Evolutionary conservation across 139 green algal species (phyloP), one percentile per base, ranked within the genome.

Genomic region (Chlorella sp.): DNA sequence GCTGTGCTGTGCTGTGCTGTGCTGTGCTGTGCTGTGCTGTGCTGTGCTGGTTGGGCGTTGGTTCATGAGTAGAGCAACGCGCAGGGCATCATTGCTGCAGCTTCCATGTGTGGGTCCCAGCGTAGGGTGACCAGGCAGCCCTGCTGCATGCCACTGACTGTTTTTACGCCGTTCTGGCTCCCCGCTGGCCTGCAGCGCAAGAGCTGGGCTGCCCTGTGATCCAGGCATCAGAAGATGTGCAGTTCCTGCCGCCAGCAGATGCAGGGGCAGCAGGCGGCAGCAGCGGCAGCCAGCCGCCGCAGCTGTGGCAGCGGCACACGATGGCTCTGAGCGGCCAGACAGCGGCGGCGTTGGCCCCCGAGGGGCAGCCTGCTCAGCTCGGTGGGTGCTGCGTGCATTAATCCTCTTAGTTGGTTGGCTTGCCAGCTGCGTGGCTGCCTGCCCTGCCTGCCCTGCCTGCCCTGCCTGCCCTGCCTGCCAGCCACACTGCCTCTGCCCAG

Each of bases 121-220:
- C 48, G 9, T 57, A 57, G 48, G 48, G 48, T 57, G 48, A 2
- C 32, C 36, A n/a, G 76, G 37, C 5, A 36, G 1, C 4, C 24
- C 3, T 9, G 78, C 78, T 2, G 15, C n/a, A 53, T 12, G 34
- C 15, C 12, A n/a, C 12, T 22, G 0, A 1, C 1, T 61, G 36
- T 18, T 34, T 83, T 61, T 3, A 26, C 0, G 12, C 48, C 64
- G 0, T 57, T 60, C 36, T 57, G 9, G 16, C 80, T 71, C 30
- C 39, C 32, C 73, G 28, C 12, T 80, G 73, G 16, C 34, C 12
- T 61, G 82, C 82, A 86, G 88, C 88, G 7, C 11, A 39, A 42
- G 48, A 64, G 57, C 69, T 89, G 57, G 83, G 88, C 26, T 89
- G 82, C 82, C 88, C 88, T 5, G 69, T 91, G 7, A 48, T 91